A percentile compares a stretch with the other conserved stretches of the same genome.
These are phyloP conservation scores for Trichoderma breve DNA, from an alignment of 2,329 filamentous ascomycete genomes.

Conservation along the genomic window DNA sequence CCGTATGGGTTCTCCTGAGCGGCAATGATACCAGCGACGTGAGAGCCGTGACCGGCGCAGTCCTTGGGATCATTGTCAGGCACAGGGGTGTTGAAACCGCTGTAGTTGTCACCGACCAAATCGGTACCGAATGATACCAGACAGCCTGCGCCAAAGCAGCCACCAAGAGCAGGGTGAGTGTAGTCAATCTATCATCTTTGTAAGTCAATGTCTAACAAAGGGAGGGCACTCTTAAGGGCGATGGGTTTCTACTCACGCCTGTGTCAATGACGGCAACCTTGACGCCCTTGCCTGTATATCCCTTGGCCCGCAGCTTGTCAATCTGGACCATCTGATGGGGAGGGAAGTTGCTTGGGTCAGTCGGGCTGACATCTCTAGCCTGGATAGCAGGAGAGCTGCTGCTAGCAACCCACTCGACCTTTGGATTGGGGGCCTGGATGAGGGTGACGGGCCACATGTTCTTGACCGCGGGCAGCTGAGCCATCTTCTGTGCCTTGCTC, in stretches of 20 bases:
- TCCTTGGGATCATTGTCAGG: conserved; percentile 41
- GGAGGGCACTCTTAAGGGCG: neutral
- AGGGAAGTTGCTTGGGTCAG: neutral
- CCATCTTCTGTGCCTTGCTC: conserved; percentile 42
- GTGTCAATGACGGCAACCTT: conserved; percentile 54
- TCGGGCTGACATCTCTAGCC: neutral
- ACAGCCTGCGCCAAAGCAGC: conserved; percentile 46
- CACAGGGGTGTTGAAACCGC: conserved; percentile 29
- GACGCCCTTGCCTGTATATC: conserved; percentile 50
- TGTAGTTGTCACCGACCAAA: conserved; percentile 40
- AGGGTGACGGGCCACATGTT: conserved; percentile 47
- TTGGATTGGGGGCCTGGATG: conserved; percentile 44
- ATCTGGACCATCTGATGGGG: conserved; percentile 57
- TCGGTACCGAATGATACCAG: conserved; percentile 45
- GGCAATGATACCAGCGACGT: conserved; percentile 46
- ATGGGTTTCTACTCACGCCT: conserved; percentile 41
- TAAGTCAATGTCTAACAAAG: neutral
- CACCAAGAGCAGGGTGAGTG: conserved; percentile 45
- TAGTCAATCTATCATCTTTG: conserved; percentile 37
- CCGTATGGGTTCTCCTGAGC: conserved; percentile 37
- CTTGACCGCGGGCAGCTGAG: conserved; percentile 45
- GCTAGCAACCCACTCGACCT: conserved; percentile 43
- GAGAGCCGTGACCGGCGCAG: conserved; percentile 44
- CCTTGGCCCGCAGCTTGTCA: conserved; percentile 50
- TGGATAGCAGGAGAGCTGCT: neutral